Conservation (phyloP, 805 yeast genomes). For the Ascoidea rubescens region DNA sequence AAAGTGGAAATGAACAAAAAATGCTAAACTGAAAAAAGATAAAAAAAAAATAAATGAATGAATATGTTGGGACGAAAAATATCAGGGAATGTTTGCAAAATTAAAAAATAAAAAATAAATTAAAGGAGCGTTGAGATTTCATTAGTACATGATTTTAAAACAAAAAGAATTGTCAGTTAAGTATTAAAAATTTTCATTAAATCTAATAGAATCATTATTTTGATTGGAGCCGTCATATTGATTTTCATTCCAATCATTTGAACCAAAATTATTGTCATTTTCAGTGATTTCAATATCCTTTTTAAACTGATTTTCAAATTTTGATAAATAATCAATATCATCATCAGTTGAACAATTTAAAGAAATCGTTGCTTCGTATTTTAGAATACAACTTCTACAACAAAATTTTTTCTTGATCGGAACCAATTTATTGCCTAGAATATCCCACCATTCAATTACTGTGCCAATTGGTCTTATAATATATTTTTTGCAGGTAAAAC, state of each 20-base stretch:
- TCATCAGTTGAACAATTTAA: not conserved
- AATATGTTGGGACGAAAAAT: not conserved
- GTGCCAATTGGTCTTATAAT: slow-evolving; percentile 3
- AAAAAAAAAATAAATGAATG: too few species aligned
- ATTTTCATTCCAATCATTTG: not conserved
- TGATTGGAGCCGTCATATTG: not conserved
- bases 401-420: slow-evolving; percentile 10
- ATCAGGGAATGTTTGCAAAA: too few species aligned
- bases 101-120: not conserved
- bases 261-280: not conserved
- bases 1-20: too few species aligned
- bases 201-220: not conserved
- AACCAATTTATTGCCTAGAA: slow-evolving; percentile 3
- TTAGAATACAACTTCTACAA: slow-evolving; percentile 4
- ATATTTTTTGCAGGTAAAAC: slow-evolving; percentile 5
- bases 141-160: too few species aligned
- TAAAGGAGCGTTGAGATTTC: too few species aligned
- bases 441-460: slow-evolving; percentile 8
- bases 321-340: not conserved
- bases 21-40: too few species aligned
- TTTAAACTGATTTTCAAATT: not conserved
- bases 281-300: not conserved
- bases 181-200: too few species aligned
- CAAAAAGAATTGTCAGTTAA: not conserved
- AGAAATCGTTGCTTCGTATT: slow-evolving; percentile 1